Evolutionary conservation across 2,329 filamentous ascomycete species (phyloP).

Genomic region (Epichloe uncinata): DNA sequence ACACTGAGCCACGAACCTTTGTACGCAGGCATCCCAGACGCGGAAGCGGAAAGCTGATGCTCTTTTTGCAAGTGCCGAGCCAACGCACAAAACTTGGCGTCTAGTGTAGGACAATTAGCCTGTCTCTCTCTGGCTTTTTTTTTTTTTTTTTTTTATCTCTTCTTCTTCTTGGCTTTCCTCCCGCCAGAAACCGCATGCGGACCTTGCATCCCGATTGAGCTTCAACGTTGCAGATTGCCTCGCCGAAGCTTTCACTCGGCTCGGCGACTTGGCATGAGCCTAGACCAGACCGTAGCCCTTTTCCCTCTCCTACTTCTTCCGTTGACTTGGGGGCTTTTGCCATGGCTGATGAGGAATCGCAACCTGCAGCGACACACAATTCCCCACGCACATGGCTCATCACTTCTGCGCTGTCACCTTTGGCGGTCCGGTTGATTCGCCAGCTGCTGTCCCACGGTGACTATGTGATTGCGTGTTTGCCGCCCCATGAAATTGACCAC

Average conservation of each 20-base stretch:
- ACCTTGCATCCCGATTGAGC: background rate
- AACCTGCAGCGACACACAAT: conserved; percentile 45
- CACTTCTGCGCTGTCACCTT: conserved; percentile 72
- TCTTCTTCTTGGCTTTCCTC: background rate
- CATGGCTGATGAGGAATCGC: conserved; percentile 19
- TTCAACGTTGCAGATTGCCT: background rate
- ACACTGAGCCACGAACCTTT: too few species aligned
- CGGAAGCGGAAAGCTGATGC: too few species aligned
- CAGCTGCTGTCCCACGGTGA: conserved; percentile 83
- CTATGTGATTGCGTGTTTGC: conserved; percentile 73
- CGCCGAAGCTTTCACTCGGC: background rate
- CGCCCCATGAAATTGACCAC: conserved; percentile 66
- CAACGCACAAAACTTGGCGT: too few species aligned
- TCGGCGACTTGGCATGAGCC: too few species aligned
- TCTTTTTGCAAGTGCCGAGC: too few species aligned
- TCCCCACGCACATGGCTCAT: conserved; percentile 86
- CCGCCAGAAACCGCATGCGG: background rate
- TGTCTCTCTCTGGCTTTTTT: too few species aligned
- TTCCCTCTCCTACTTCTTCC: background rate
- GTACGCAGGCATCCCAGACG: too few species aligned
- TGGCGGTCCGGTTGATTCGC: conserved; percentile 70
- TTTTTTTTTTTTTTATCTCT: too few species aligned
- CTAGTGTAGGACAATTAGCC: too few species aligned
- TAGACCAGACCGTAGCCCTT: too few species aligned
- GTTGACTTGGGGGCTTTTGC: background rate